Conservation (phyloP, 768 basidiomycete species). For the Tulasnella sp. region DNA sequence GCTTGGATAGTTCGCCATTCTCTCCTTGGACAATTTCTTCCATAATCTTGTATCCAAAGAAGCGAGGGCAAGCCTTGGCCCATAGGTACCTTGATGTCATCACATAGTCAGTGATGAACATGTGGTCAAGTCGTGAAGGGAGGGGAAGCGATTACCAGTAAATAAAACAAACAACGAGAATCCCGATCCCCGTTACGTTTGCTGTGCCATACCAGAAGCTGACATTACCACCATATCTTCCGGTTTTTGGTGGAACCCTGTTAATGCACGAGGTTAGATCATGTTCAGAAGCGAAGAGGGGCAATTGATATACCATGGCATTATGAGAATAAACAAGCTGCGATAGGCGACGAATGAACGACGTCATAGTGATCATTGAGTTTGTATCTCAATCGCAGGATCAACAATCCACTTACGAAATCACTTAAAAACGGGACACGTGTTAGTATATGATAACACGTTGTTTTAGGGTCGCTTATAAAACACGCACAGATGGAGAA, state of each 20-base stretch:
- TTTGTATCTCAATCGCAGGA: constrained; percentile 13
- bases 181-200: constrained; percentile 10
- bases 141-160: background rate
- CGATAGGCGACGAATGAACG: background rate
- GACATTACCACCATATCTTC: constrained; percentile 19
- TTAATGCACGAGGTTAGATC: background rate
- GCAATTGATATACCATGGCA: constrained; percentile 21
- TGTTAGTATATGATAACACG: background rate
- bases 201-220: constrained; percentile 13
- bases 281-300: background rate
- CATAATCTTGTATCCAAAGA: background rate
- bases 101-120: background rate
- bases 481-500: background rate
- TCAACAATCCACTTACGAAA: constrained; percentile 12
- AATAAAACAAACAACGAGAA: constrained; percentile 5
- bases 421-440: background rate
- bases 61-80: background rate
- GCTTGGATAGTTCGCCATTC: constrained; percentile 2
- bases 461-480: background rate
- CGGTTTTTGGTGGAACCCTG: constrained; percentile 19
- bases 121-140: background rate
- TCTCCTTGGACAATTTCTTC: background rate
- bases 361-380: constrained; percentile 17
- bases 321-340: constrained; percentile 21
- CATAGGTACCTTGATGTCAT: background rate